Base-by-base conservation (phyloP, 768 basidiomycete species). In the Hericium coralloides region DNA sequence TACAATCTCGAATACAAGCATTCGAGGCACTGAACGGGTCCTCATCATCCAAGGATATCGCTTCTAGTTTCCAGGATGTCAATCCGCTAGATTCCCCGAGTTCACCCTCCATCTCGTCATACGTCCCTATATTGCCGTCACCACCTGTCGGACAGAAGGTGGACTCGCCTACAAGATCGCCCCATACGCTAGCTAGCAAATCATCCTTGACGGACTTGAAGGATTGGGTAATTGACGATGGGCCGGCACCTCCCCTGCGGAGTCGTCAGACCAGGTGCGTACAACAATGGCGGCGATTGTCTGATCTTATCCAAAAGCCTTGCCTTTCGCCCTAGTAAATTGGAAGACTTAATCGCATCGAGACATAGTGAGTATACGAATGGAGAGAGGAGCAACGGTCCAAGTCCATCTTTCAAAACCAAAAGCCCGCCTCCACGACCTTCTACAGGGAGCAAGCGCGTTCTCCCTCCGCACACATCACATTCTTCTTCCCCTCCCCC, bases 191-290 rank as follows among this genome's bases (percentile, higher is more conserved):
- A 20, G 25, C 20, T 6, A 25, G 55, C 31, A 82, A 76, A 62
- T 71, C 79, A 0, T 86, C 86, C 45, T 73, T 86, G 53, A 76
- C 85, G 59, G 85, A 87, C 68, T 73, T 87, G 58, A 79, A 78
- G 56, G 85, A 87, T 65, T 87, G 85, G 84, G 76, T 85, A 53
- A 73, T 84, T 57, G 85, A 83, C 52, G 82, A 83, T 60, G 79
- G 78, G 8, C 72, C 76, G n/a, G 67, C 69, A 6, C 53, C 22
- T 31, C 31, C 57, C 15, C 36, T 36, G 22, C 7, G 26, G 9
- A 51, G 38, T 43, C 12, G 53, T 20, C 36, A 53, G 8, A 53
- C 53, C 31, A 4, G n/a, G 43, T 6, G 22, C 47, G 14, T 26
- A 51, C 12, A 41, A 26, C 14, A 37, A 31, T 31, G 41, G 41